Conservation (phyloP, 306 rosid genomes). For the Prunus mira region DNA sequence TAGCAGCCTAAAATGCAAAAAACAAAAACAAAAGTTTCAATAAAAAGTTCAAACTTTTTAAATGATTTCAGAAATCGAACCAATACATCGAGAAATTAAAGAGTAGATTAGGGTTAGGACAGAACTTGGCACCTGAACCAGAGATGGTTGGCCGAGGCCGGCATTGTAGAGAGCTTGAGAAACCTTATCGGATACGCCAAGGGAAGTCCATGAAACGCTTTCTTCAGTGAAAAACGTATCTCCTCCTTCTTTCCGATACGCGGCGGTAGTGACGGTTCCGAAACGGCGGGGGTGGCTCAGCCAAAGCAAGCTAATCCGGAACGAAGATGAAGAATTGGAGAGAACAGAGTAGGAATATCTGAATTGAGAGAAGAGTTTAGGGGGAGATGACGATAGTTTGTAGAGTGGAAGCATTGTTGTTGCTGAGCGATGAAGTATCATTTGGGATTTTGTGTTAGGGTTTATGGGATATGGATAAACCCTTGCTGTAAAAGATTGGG, state of each 20-base stretch:
- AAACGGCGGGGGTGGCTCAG: conserved; percentile 28
- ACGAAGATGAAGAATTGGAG: conserved; percentile 26
- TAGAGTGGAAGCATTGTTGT: conserved; percentile 38
- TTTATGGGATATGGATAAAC: conserved; percentile 4
- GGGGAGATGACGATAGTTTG: conserved; percentile 45
- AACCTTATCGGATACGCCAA: conserved; percentile 71
- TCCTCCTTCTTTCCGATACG: conserved; percentile 31
- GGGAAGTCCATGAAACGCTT: conserved; percentile 70
- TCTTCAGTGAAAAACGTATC: conserved; percentile 79
- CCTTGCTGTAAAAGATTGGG: not conserved
- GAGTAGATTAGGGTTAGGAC: not conserved
- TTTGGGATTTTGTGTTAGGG: conserved; percentile 18
- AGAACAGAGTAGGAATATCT: conserved; percentile 29
- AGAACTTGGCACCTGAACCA: conserved; percentile 52
- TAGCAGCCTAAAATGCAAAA: conserved; percentile 68
- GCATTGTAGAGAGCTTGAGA: conserved; percentile 64
- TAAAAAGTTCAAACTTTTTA: not conserved
- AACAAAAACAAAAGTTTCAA: conserved; percentile 7
- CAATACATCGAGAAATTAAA: not conserved
- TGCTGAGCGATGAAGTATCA: conserved; percentile 57
- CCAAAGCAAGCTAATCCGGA: conserved; percentile 36
- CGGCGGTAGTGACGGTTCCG: conserved; percentile 29
- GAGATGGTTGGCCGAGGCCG: conserved; percentile 77
- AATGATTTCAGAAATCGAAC: not conserved
- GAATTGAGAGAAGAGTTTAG: conserved; percentile 46